Evolutionary conservation across 2,329 filamentous ascomycete species (phyloP), one percentile per base, ranked within the genome.

Genomic region (Fusarium metavorans): DNA sequence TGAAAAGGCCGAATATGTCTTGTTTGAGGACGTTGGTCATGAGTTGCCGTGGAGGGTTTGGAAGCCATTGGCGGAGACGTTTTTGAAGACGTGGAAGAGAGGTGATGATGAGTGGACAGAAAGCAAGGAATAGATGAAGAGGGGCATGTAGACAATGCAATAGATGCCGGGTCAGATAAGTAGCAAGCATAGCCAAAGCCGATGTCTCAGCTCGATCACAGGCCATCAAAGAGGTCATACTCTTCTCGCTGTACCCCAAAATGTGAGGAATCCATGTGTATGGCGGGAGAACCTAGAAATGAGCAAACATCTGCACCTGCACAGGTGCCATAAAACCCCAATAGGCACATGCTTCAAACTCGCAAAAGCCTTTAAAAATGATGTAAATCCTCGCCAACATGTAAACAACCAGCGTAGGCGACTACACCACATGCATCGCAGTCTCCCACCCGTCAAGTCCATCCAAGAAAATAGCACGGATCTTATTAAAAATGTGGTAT

Each of bases 11-110:
- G 67, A 74, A 27, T 76, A 81, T 20, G 72, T 80, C 1, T 41
- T 78, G 5, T 75, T 68, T 68, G 65, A 73, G 10, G 74, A 77
- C 58, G 70, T 76, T 52, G 76, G 75, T 0, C 75, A 78, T 27
- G 75, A 77, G 54, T 10, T 77, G 54, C 70, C 76, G 2, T 60
- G 34, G 35, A 64, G 70, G 1, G 39, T 76, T 27, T 75, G 73
- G 76, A 34, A 14, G 18, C 57, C 48, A 8, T 35, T 71, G 32
- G 67, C 52, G 5, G 45, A 62, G 0, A 30, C 61, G 7, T 59
- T 64, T 13, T 56, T 73, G 13, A 39, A 9, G 23, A 73, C 52
- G 10, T 78, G 67, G 68, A 37, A 67, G 30, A 71, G 41, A 3
- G 59, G 48, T 0, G 72, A 77, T 27, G 62, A 68, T 11, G 23